Base-by-base conservation (phyloP, 495 filamentous ascomycete genomes). In the Penicillium chermesinum region DNA sequence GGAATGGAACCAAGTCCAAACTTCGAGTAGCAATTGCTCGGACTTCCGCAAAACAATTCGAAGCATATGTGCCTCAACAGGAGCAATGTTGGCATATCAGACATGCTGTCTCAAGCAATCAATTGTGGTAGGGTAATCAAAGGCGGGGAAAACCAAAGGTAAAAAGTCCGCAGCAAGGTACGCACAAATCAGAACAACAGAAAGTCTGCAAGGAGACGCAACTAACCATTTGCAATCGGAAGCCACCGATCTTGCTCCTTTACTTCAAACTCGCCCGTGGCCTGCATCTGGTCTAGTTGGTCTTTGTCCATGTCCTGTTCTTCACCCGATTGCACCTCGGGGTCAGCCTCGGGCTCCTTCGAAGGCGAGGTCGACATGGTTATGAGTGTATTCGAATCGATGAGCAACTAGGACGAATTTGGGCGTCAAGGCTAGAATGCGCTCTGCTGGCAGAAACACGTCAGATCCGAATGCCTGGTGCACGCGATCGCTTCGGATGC, bases 221-320 rank as follows among this genome's bases (percentile, higher is more conserved):
- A 90, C 87, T 82, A 82, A 98, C 93, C 93, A 91, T 98, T 98
- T 75, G 93, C 93, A 83, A 98, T 98, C 72, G 93, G 93, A 70
- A 98, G 84, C 93, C 93, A 98, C 78, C 93, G 78, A 74, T 98
- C 93, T 71, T 98, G 93, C 72, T 98, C 93, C 77, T 98, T 98
- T 71, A 98, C 94, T 74, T 98, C 93, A 70, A 97, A 95, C 74
- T 97, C 93, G 76, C 79, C 78, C n/a, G n/a, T n/a, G n/a, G n/a
- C n/a, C 66, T 77, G 71, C 60, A 74, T 77, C 53, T 83, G 79
- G 70, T 84, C 83, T 69, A 81, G 77, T 59, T 80, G 74, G 55
- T 79, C 80, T 67, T 81, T 79, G 64, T 85, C 82, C 81, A 86
- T 84, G 64, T 83, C 77, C 71, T 73, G 79, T 67, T 95, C 89